phyloP scores from a whole-genome alignment of 2,329 filamentous ascomycete genomes.

The Talaromyces sp. region DNA sequence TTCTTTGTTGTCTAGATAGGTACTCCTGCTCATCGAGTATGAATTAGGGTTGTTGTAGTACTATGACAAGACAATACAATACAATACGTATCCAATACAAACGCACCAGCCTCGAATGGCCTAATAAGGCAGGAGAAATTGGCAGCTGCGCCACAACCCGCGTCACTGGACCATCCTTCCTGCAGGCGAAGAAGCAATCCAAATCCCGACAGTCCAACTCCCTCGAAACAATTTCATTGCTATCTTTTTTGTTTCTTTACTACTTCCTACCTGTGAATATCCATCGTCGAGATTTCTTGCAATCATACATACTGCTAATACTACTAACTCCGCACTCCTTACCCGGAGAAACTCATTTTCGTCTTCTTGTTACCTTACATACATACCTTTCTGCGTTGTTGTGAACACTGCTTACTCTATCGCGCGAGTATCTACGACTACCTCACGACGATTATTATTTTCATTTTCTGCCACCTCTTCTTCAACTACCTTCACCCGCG shows the following conservation, averaged over 20 bases:
- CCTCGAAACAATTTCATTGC: neutral
- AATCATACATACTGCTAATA: neutral
- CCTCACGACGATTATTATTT: neutral
- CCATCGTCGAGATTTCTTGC: neutral
- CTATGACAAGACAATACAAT: neutral
- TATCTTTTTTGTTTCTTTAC: neutral
- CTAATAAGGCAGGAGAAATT: neutral
- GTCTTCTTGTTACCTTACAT: neutral
- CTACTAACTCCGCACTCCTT: neutral
- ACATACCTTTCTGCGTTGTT: neutral
- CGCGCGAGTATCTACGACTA: neutral
- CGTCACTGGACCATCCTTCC: neutral
- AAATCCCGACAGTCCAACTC: neutral
- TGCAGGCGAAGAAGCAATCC: neutral
- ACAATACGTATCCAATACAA: neutral
- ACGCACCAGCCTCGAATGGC: neutral
- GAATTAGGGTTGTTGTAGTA: neutral
- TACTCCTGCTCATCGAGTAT: neutral
- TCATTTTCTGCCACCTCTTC: neutral
- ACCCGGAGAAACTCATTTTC: neutral
- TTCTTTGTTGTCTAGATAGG: too few relatives aligned
- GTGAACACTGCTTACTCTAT: neutral
- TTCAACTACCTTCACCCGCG: neutral
- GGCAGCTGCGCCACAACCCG: neutral
- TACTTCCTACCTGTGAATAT: neutral